phyloP scores from a whole-genome alignment of 371 early-diverging fungal genomes.

The Mortierella sp. region DNA sequence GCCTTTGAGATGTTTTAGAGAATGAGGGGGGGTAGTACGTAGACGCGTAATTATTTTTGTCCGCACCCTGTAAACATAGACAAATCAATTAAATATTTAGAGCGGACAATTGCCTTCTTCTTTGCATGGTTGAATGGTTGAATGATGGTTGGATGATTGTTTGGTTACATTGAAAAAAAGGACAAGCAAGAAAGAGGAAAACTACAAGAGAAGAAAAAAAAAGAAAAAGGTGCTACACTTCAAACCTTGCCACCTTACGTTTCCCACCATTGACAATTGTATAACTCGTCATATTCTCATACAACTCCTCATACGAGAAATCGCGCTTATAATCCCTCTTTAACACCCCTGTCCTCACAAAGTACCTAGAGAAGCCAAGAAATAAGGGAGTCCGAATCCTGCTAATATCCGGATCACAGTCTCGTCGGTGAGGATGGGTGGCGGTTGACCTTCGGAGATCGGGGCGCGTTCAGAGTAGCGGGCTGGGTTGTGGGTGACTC shows the following conservation, averaged over 20 bases:
- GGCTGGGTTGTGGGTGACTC: slow-evolving; percentile 29
- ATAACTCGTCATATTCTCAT: slow-evolving; percentile 49
- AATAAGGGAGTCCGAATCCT: slow-evolving; percentile 17
- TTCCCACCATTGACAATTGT: slow-evolving; percentile 34
- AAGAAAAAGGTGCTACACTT: slow-evolving; percentile 23
- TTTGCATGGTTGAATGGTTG: no score
- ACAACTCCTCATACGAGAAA: slow-evolving; percentile 55
- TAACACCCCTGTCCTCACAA: slow-evolving; percentile 35
- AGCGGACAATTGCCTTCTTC: no score
- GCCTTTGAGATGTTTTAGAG: slow-evolving; percentile 63
- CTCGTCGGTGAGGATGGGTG: slow-evolving; percentile 32
- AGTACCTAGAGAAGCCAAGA: slow-evolving; percentile 32
- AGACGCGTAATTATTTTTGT: not conserved
- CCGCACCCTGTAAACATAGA: not conserved
- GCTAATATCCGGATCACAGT: slow-evolving; percentile 13
- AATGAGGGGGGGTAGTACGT: not conserved
- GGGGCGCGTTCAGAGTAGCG: slow-evolving; percentile 27
- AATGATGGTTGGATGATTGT: no score
- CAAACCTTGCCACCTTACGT: slow-evolving; percentile 44
- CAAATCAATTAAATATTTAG: not conserved
- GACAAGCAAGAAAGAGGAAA: not conserved
- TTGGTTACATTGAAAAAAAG: not conserved
- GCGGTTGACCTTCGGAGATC: slow-evolving; percentile 23
- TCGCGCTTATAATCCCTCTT: slow-evolving; percentile 43
- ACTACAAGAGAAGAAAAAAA: not conserved